Evolutionary conservation across 257 asterid genomes (phyloP).

Genomic region (Salvia rosmarinus): DNA sequence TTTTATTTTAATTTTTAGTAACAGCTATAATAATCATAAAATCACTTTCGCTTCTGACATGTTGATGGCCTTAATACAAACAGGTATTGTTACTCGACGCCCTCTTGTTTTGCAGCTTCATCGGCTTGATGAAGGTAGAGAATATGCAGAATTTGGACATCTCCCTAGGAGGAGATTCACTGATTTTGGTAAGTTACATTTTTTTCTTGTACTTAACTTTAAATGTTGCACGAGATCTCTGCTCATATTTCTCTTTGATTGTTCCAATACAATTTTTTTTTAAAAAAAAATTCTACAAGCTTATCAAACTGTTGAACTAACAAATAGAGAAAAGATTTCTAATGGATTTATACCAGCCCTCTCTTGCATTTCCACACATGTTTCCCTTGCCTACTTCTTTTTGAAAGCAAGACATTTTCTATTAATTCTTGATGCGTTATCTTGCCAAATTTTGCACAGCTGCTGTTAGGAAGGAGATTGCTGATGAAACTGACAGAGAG

Average conservation of each 20-base stretch:
- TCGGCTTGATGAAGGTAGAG: constrained; percentile 82
- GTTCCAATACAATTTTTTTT: neutral
- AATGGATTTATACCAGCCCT: neutral
- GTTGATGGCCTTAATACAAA: constrained; percentile 3
- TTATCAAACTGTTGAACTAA: no score
- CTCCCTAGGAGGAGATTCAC: constrained; percentile 81
- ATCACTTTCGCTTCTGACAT: neutral
- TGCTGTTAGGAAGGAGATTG: constrained; percentile 89
- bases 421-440: constrained; percentile 26
- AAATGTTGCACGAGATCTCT: neutral
- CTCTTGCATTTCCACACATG: constrained; percentile 4
- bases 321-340: no score
- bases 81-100: constrained; percentile 97
- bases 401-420: neutral
- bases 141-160: constrained; percentile 99
- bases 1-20: neutral
- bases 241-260: constrained; percentile 7
- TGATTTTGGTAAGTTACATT: constrained; percentile 78
- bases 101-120: constrained; percentile 98
- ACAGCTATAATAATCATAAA: neutral
- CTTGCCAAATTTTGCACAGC: constrained; percentile 52
- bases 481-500: constrained; percentile 97
- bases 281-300: no score
- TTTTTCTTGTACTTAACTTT: neutral
- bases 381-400: neutral